phyloP scores from a whole-genome alignment of 1,284 basidiomycete species.

The Sphaerobolus stellatus region DNA sequence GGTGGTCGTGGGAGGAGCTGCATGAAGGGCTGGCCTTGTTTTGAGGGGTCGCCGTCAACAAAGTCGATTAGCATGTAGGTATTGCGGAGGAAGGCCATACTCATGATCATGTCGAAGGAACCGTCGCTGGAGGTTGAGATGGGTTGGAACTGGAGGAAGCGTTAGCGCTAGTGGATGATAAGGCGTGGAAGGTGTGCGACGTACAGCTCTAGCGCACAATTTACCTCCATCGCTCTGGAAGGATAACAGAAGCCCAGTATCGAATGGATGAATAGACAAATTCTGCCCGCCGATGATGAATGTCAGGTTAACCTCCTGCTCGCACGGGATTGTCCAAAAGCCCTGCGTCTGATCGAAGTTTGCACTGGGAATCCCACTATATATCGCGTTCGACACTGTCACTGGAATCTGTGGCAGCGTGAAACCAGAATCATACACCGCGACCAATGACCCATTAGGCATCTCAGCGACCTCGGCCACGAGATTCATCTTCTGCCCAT shows the following conservation, averaged over 20 bases:
- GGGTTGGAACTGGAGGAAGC: constrained; percentile 66
- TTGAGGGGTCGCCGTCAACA: constrained; percentile 38
- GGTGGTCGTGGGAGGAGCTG: constrained; percentile 57
- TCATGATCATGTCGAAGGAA: constrained; percentile 73
- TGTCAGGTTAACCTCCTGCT: constrained; percentile 65
- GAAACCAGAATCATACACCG: constrained; percentile 74
- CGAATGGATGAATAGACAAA: constrained; percentile 71
- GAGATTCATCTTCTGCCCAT: constrained; percentile 55
- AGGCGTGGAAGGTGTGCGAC: constrained; percentile 32
- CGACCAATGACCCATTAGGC: constrained; percentile 62
- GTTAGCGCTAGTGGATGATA: constrained; percentile 12
- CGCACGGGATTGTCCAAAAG: constrained; percentile 70
- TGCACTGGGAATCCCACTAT: constrained; percentile 74
- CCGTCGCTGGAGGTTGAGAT: constrained; percentile 69
- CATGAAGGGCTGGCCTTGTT: constrained; percentile 49
- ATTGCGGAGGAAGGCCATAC: constrained; percentile 78
- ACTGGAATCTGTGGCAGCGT: constrained; percentile 71
- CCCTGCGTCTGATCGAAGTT: constrained; percentile 59
- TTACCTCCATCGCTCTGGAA: constrained; percentile 60
- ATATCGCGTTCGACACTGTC: constrained; percentile 72
- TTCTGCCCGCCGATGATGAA: constrained; percentile 66
- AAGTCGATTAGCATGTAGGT: constrained; percentile 59
- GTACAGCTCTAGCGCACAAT: constrained; percentile 62
- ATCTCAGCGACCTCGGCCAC: constrained; percentile 65
- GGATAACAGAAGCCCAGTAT: constrained; percentile 53